phyloP scores from a whole-genome alignment of 495 filamentous ascomycete species.

The Xylona heveae region DNA sequence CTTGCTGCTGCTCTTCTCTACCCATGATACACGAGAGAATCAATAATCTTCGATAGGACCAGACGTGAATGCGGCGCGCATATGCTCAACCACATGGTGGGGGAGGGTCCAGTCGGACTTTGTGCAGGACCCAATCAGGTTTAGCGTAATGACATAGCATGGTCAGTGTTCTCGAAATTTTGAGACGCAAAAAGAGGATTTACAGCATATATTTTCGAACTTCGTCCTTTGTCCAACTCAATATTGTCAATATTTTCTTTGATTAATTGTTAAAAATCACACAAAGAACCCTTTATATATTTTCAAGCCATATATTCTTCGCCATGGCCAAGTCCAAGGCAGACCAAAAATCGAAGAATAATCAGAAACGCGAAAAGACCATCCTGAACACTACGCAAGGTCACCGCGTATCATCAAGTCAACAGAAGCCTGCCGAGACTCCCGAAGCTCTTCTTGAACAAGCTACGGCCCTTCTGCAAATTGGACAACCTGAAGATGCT shows the following conservation, averaged over 20 bases:
- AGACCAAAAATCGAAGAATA: slow-evolving; percentile 22
- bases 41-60: background rate
- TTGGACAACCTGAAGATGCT: slow-evolving; percentile 46
- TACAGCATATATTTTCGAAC: too few species aligned
- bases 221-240: too few species aligned
- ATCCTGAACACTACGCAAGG: slow-evolving; percentile 20
- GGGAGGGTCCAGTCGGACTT: too few species aligned
- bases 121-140: too few species aligned
- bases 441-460: slow-evolving; percentile 35
- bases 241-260: too few species aligned
- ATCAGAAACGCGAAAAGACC: slow-evolving; percentile 23
- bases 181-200: too few species aligned
- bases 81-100: too few species aligned
- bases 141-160: too few species aligned
- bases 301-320: slow-evolving; percentile 8
- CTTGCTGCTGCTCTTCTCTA: slow-evolving; percentile 80
- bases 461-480: slow-evolving; percentile 47
- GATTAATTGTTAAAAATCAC: too few species aligned
- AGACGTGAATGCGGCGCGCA: too few species aligned
- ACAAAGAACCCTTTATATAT: too few species aligned
- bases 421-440: slow-evolving; percentile 17
- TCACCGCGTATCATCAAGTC: slow-evolving; percentile 19
- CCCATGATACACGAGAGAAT: slow-evolving; percentile 40
- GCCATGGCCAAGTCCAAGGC: slow-evolving; percentile 24
- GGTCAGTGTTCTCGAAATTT: too few species aligned